Evolutionary conservation across 2,329 filamentous ascomycete genomes (phyloP).

Genomic region (Fusarium xylarioides): DNA sequence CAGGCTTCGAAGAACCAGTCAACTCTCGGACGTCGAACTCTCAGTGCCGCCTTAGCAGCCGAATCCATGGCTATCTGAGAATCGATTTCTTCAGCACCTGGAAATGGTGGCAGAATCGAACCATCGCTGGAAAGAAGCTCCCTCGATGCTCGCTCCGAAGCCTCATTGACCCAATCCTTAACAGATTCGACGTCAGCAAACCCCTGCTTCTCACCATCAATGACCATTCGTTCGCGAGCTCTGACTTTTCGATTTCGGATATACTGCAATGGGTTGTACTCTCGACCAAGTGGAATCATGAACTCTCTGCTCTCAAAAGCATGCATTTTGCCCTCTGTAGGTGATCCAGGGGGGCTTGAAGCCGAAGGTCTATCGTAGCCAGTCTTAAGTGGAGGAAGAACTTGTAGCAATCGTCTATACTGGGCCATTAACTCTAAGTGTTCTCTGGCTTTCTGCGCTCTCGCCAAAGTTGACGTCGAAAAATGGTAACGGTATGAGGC

Average conservation of each 20-base stretch:
- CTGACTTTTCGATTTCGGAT: constrained; percentile 90
- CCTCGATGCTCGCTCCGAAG: constrained; percentile 53
- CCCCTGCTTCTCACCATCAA: constrained; percentile 78
- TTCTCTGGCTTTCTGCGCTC: constrained; percentile 84
- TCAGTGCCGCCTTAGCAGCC: constrained; percentile 58
- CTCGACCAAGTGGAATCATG: constrained; percentile 65
- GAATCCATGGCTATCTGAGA: constrained; percentile 55
- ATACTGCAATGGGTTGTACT: constrained; percentile 92
- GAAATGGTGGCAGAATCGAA: constrained; percentile 55
- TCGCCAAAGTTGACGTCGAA: constrained; percentile 80
- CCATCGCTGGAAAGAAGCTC: constrained; percentile 38
- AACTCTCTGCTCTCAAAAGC: constrained; percentile 41
- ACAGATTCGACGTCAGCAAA: constrained; percentile 80
- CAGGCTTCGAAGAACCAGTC: constrained; percentile 88
- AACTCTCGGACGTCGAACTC: constrained; percentile 76
- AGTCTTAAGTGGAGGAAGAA: constrained; percentile 76
- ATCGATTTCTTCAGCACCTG: constrained; percentile 55
- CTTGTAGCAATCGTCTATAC: constrained; percentile 81
- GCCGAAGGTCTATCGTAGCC: constrained; percentile 50
- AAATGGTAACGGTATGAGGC: constrained; percentile 69
- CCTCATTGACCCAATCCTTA: constrained; percentile 77
- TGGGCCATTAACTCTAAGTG: constrained; percentile 88
- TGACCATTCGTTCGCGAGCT: constrained; percentile 76
- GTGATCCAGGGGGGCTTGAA: constrained; percentile 55
- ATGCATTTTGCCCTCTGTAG: constrained; percentile 47